phyloP scores from a whole-genome alignment of 2,329 filamentous ascomycete species.

The Alternaria sp. region DNA sequence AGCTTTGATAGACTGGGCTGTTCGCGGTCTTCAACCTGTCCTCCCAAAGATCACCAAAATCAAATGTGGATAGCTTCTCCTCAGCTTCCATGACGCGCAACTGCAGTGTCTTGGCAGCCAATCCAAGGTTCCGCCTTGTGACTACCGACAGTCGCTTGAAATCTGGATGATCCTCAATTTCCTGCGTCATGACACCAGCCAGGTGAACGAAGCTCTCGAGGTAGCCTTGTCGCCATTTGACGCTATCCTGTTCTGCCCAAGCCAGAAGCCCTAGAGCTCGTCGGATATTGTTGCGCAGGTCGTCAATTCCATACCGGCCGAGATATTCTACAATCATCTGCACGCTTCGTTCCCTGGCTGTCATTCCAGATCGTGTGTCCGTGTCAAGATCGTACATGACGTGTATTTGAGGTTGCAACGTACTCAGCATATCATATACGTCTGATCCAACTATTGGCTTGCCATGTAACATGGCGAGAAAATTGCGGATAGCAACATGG shows the following conservation, averaged over 20 bases:
- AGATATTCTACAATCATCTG: conserved; percentile 68
- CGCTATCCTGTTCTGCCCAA: conserved; percentile 68
- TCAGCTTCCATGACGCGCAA: conserved; percentile 68
- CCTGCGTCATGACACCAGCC: conserved; percentile 61
- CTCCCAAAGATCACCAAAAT: conserved; percentile 67
- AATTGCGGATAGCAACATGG: conserved; percentile 71
- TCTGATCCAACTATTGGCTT: conserved; percentile 70
- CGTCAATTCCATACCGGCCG: conserved; percentile 65
- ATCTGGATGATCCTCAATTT: conserved; percentile 59
- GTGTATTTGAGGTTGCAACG: conserved; percentile 67
- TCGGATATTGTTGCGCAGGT: conserved; percentile 66
- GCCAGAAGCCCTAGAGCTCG: conserved; percentile 67
- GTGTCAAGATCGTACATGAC: conserved; percentile 58
- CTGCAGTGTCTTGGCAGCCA: conserved; percentile 66
- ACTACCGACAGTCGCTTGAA: conserved; percentile 66
- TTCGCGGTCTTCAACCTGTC: conserved; percentile 39
- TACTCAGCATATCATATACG: conserved; percentile 66
- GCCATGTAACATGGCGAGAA: conserved; percentile 69
- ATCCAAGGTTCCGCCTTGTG: conserved; percentile 67
- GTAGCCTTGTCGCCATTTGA: conserved; percentile 72
- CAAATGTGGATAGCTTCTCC: conserved; percentile 65
- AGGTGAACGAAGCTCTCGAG: conserved; percentile 71
- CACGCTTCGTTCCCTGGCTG: conserved; percentile 56
- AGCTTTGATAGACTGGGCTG: conserved; percentile 59
- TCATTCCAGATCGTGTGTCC: conserved; percentile 29